Base-by-base conservation (phyloP, 2,329 filamentous ascomycete species). In the Sclerotinia sclerotiorum region DNA sequence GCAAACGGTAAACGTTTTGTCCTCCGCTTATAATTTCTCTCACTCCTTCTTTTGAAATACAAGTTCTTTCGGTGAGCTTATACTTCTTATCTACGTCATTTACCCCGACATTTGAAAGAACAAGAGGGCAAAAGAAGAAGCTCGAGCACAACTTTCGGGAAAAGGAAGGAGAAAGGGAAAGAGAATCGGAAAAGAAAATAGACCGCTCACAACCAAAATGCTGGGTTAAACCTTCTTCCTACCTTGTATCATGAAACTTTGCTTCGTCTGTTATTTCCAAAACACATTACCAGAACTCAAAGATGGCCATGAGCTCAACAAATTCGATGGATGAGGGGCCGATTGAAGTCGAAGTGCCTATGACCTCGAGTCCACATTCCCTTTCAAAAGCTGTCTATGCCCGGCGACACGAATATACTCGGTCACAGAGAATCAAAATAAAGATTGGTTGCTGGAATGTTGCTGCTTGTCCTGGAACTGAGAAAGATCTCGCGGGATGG, bases 361-460 rank as follows among this genome's bases (percentile, higher is more conserved):
- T 65, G 42, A 73, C 72, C n/a, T 77, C 82, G 19, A 83, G 81
- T 49, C 85, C 84, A 1, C 82, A 84, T 65, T 88, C 87, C 4
- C 84, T 90, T n/a, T 86, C 86, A 57, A 83, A 82, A 70, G 86
- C 87, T 42, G 82, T 98, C 51, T 86, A 90, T 76, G 88, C 90
- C 51, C 87, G 95, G 66, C 87, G 89, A 75, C 81, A 86, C 61
- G 94, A 98, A 78, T 99, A 94, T 78, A 90, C 90, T 35, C 87
- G 88, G 49, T 86, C 88, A 55, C 89, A 89, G 77, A 85, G 85
- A 63, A 87, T 97, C 73, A 89, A 89, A 72, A 86, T 99, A 79
- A 97, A 97, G 80, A 85, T 99, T 64, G 95, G 94, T 54, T 90
- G 92, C 0, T 99, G 95, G 95, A 99, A 99, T 79, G 92, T 97